Evolutionary conservation across 2,329 filamentous ascomycete genomes (phyloP).

Genomic region (Calonectria fujianensis): DNA sequence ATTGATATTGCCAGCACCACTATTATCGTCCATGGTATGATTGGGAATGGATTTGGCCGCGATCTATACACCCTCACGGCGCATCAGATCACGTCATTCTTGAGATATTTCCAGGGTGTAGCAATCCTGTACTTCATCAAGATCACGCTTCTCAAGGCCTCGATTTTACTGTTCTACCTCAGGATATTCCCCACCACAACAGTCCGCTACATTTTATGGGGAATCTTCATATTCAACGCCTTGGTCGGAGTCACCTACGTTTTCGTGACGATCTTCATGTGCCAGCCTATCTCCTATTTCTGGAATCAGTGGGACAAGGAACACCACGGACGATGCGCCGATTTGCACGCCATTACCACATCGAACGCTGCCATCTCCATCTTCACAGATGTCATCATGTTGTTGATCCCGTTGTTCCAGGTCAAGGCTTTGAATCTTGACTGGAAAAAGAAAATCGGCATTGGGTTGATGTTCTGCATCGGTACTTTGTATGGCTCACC

Average conservation of each 20-base stretch:
- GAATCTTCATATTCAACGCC: conserved; percentile 2
- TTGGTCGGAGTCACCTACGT: conserved; percentile 65
- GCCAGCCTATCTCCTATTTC: conserved; percentile 69
- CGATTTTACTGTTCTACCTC: conserved; percentile 11
- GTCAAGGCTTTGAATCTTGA: conserved; percentile 65
- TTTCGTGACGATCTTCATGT: conserved; percentile 69
- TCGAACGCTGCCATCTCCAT: conserved; percentile 72
- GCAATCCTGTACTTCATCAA: conserved; percentile 53
- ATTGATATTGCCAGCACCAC: conserved; percentile 8
- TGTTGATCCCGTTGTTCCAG: conserved; percentile 70
- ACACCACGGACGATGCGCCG: conserved; percentile 67
- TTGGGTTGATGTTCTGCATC: conserved; percentile 65
- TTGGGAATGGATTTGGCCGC: neutral
- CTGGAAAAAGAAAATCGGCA: conserved; percentile 67
- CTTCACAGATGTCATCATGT: conserved; percentile 70
- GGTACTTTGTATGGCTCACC: conserved; percentile 64
- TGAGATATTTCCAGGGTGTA: conserved; percentile 7
- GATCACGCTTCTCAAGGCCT: conserved; percentile 50
- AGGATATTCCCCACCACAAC: conserved; percentile 14
- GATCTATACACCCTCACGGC: neutral
- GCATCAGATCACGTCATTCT: conserved; percentile 4
- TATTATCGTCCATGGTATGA: neutral
- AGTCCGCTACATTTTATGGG: conserved; percentile 3
- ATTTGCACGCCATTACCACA: conserved; percentile 70
- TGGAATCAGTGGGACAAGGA: conserved; percentile 73